A percentile compares a stretch with the other conserved stretches of the same genome.
Conservation (phyloP, 768 basidiomycete genomes). For the Panaeolus cyanescens region DNA sequence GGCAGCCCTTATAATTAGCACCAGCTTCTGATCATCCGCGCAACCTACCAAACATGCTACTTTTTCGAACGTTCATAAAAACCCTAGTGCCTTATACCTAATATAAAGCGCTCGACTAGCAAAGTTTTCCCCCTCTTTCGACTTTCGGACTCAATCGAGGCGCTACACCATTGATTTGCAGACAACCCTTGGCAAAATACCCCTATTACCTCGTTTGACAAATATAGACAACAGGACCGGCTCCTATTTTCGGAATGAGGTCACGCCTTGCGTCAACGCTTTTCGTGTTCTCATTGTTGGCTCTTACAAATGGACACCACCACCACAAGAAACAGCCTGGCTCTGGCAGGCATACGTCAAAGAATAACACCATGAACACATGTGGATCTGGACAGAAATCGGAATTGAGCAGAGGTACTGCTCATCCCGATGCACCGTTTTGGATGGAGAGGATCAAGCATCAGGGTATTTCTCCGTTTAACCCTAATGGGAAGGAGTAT, state of each 20-base stretch:
- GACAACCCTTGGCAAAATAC: too few species aligned
- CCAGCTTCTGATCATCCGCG: too few species aligned
- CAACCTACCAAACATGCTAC: too few species aligned
- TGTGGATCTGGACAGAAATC: background rate
- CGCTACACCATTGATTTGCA: too few species aligned
- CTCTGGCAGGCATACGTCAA: too few species aligned
- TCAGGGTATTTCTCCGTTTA: conserved; percentile 70
- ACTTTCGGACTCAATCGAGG: too few species aligned
- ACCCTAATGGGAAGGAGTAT: conserved; percentile 55
- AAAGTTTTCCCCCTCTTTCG: too few species aligned
- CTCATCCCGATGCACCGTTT: conserved; percentile 55
- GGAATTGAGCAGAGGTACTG: conserved; percentile 37
- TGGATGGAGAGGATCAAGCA: conserved; percentile 78
- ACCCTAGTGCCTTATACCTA: too few species aligned
- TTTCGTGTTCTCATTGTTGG: background rate
- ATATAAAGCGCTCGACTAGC: too few species aligned
- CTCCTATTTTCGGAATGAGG: background rate
- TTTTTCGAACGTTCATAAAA: too few species aligned
- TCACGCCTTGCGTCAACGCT: background rate
- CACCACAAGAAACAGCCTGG: background rate
- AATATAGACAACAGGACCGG: background rate
- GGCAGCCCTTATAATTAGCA: too few species aligned
- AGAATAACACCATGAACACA: background rate
- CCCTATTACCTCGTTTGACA: too few species aligned
- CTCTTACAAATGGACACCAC: background rate